A percentile compares a stretch with the other conserved stretches of the same genome.
Conservation (phyloP, 495 filamentous ascomycete genomes). For the Tuber magnatum region DNA sequence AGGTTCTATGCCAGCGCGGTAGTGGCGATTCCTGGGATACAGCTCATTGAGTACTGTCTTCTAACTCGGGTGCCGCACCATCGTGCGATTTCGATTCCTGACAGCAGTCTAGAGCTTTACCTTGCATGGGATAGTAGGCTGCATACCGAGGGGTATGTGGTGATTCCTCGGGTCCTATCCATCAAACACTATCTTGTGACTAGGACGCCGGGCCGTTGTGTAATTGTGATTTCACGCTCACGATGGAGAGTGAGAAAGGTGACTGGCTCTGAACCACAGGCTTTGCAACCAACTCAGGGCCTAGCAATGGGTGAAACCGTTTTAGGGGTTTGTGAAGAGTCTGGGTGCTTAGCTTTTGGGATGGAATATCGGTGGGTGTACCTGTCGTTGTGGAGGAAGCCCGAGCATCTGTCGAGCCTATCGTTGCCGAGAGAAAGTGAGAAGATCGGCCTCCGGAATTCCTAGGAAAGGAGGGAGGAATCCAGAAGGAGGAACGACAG, state of each 20-base stretch:
- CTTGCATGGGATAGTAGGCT: neutral
- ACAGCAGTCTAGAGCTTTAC: too few species aligned
- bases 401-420: neutral
- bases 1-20: too few species aligned
- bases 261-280: neutral
- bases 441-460: neutral
- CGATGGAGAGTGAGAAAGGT: neutral
- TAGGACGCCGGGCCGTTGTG: neutral
- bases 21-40: too few species aligned
- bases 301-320: neutral
- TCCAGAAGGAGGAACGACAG: neutral
- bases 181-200: neutral
- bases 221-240: neutral
- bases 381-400: too few species aligned
- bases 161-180: fast-evolving
- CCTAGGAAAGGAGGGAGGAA: neutral
- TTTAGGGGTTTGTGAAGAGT: neutral
- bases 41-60: too few species aligned
- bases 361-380: neutral
- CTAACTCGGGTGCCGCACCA: too few species aligned
- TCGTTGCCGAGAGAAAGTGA: neutral
- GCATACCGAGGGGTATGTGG: too few species aligned
- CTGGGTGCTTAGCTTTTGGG: neutral
- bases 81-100: too few species aligned
- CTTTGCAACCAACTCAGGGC: neutral